Evolutionary conservation across 2,329 filamentous ascomycete species (phyloP).

Genomic region (Phialophora macrospora): DNA sequence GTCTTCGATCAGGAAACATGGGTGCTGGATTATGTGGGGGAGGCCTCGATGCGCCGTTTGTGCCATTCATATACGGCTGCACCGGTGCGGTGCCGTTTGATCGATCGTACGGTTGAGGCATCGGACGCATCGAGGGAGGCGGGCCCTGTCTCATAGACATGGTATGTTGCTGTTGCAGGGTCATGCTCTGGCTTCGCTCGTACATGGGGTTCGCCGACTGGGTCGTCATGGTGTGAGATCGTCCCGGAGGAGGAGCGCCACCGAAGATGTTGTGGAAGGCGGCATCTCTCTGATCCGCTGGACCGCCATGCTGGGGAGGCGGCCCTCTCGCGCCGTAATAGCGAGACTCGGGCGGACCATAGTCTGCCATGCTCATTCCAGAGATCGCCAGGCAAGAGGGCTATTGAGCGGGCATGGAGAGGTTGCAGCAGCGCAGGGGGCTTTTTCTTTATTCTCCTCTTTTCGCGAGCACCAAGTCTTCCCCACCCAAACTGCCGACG

Average conservation of each 20-base stretch:
- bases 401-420: slow-evolving; percentile 32
- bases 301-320: slow-evolving; percentile 57
- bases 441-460: slow-evolving; percentile 17
- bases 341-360: slow-evolving; percentile 66
- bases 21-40: slow-evolving; percentile 63
- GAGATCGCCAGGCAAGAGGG: slow-evolving; percentile 37
- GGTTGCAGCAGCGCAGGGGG: slow-evolving; percentile 13
- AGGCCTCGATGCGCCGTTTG: slow-evolving; percentile 26
- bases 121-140: slow-evolving; percentile 51
- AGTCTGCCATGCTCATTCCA: slow-evolving; percentile 63
- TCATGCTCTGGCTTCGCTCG: slow-evolving; percentile 81
- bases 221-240: slow-evolving; percentile 94
- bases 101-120: slow-evolving; percentile 52
- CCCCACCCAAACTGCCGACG: slow-evolving; percentile 11
- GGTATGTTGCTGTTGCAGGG: slow-evolving; percentile 51
- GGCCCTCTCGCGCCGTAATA: slow-evolving; percentile 57
- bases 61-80: slow-evolving; percentile 41
- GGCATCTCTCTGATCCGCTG: slow-evolving; percentile 78
- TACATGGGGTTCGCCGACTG: slow-evolving; percentile 66
- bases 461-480: slow-evolving; percentile 10
- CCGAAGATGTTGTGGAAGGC: slow-evolving; percentile 97
- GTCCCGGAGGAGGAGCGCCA: slow-evolving; percentile 78
- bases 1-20: slow-evolving; percentile 66
- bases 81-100: slow-evolving; percentile 48
- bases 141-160: slow-evolving; percentile 50